Percentiles rank a stretch among this genome's conserved stretches.
Conservation (phyloP, 2,329 filamentous ascomycete species). For the Ceratocystis huliohia region DNA sequence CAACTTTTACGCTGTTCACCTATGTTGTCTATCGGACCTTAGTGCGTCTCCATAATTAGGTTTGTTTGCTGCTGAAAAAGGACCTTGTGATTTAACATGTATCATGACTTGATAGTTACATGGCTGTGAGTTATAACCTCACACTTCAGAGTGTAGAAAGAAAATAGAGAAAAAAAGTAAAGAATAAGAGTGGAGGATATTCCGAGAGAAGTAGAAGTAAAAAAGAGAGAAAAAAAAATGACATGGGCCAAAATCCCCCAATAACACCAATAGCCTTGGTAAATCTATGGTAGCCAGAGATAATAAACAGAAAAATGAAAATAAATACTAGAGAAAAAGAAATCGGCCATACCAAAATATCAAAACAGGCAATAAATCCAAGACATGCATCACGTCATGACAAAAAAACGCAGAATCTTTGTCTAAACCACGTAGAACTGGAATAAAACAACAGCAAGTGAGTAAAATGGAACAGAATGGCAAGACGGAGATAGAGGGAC, state of each 20-base stretch:
- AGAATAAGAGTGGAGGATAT: background rate
- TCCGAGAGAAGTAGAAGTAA: background rate
- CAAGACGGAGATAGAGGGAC: background rate
- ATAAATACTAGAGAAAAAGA: conserved; percentile 8
- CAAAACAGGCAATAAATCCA: conserved; percentile 5
- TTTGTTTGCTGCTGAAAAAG: background rate
- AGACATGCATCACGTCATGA: background rate
- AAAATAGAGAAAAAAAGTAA: background rate
- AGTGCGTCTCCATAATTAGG: background rate
- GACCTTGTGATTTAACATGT: conserved; percentile 6
- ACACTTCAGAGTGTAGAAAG: conserved; percentile 3
- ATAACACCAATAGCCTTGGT: conserved; percentile 9
- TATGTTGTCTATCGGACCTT: background rate
- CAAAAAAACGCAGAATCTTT: background rate
- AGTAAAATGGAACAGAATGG: background rate
- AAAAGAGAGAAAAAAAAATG: conserved; percentile 3
- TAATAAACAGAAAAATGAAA: conserved; percentile 12
- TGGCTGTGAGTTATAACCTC: background rate
- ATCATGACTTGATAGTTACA: background rate
- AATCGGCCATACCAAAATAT: conserved; percentile 15
- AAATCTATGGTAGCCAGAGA: conserved; percentile 6
- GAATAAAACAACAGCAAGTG: conserved; percentile 1
- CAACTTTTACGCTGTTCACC: background rate
- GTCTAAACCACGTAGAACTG: background rate
- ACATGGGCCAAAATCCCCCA: background rate